Evolutionary conservation across 75 land plant genomes (phyloP), one percentile per base, ranked within the genome.

Genomic region (Ceratopteris richardii): DNA sequence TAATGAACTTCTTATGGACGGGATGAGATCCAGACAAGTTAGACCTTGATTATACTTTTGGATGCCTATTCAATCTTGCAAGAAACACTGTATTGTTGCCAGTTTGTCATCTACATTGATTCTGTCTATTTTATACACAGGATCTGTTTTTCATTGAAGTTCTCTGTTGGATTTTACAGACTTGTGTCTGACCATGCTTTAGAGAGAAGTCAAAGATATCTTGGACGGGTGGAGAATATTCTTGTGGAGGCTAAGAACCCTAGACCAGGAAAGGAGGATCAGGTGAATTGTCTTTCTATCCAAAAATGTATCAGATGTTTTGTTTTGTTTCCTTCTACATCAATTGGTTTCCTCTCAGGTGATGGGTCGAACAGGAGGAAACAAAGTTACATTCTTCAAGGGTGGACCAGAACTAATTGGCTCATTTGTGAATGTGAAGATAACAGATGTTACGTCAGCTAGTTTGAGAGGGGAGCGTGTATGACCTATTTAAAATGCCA

Each of bases 331-430:
- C n/a, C n/a, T n/a, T n/a, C n/a, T n/a, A n/a, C n/a, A n/a, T n/a
- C n/a, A n/a, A n/a, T n/a, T n/a, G n/a, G n/a, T n/a, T n/a, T n/a
- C n/a, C n/a, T 33, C 7, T 4, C 54, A 52, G 54, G 54, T 52
- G 2, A 52, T 21, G 54, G 54, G 54, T 23, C 54, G 54, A 2
- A 52, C 24, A 22, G 29, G 23, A 24, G 54, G 54, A 2, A 52
- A 52, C 54, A 52, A 52, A 52, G 54, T 52, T 1, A 26, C 54
- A 4, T 52, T 52, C 54, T 52, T 52, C 29, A 52, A 52, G 29
- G 54, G 54, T 4, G 54, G 6, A 24, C 3, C 29, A 3, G 54
- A 23, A 24, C 29, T 52, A 4, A 52, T 52, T 52, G 54, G 54
- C 25, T 52, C 54, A 23, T 24, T 52, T 2, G 54, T 52, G 18